Evolutionary conservation across 2,329 filamentous ascomycete genomes (phyloP).

Genomic region (Pseudocercospora musae): DNA sequence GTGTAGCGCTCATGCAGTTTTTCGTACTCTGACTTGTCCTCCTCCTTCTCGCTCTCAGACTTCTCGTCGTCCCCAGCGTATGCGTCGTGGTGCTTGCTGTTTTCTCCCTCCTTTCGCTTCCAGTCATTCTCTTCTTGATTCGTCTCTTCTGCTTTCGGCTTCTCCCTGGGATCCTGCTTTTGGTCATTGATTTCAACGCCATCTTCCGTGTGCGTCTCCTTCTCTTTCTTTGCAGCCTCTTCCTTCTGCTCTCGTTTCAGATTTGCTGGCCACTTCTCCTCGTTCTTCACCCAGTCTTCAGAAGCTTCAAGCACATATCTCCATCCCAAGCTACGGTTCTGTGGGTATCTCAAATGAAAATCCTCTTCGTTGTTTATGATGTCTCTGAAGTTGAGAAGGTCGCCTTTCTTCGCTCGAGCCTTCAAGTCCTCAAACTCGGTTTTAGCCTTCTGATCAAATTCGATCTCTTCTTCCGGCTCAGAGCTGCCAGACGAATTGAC

Average conservation of each 20-base stretch:
- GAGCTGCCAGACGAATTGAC: neutral
- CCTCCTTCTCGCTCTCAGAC: conserved; percentile 7
- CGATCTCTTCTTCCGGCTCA: conserved; percentile 2
- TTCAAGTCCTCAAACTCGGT: conserved; percentile 30
- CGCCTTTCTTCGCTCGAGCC: conserved; percentile 28
- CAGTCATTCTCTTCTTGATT: conserved; percentile 27
- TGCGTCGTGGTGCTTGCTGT: conserved; percentile 38
- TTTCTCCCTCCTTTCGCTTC: conserved; percentile 34
- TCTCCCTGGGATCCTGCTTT: conserved; percentile 3
- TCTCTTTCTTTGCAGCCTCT: conserved; percentile 31
- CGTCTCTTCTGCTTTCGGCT: conserved; percentile 2
- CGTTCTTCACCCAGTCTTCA: conserved; percentile 50
- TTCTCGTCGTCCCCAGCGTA: conserved; percentile 32
- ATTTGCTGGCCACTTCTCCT: conserved; percentile 51
- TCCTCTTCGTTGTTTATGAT: conserved; percentile 36
- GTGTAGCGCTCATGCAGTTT: conserved; percentile 39
- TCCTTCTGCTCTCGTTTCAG: conserved; percentile 38
- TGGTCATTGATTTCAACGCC: conserved; percentile 6
- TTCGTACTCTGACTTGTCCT: conserved; percentile 30
- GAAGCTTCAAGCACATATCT: conserved; percentile 49
- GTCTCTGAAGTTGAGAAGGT: conserved; percentile 42
- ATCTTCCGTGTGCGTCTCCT: conserved; percentile 23
- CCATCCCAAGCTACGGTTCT: conserved; percentile 48
- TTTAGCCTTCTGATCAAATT: conserved; percentile 31
- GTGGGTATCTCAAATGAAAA: conserved; percentile 44